Evolutionary conservation across 805 yeast species (phyloP), one percentile per base, ranked within the genome.

Genomic region (Nakazawaea holstii): DNA sequence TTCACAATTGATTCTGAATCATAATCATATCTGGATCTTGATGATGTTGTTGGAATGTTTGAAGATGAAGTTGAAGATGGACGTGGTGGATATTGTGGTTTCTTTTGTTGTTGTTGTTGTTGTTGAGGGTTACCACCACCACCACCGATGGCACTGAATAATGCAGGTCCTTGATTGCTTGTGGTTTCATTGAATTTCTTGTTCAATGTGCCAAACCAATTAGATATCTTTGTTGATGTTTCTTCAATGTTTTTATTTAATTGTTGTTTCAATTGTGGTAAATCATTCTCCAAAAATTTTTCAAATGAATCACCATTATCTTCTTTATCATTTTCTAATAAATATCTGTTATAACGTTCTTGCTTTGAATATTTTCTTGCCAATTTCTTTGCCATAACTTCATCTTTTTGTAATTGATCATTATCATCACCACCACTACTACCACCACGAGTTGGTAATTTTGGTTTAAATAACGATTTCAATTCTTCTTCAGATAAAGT

Each of bases 211-310:
- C 78, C 78, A 42, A 87, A 79, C 96, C 96, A 90, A 13, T 81
- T 76, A 52, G 85, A 83, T 49, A 90, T 79, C 47, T 84, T 83
- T 41, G 77, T 72, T 48, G 83, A 79, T 1, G 96, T 89, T 56
- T 88, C 96, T 57, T 84, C 90, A 40, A 90, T 73, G 17, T 92
- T 89, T 58, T 83, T 83, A 38, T 77, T 72, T 45, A 91, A 74
- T 44, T 81, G 77, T 48, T 84, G 85, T 59, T 78, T 81, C 55
- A 87, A 68, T 55, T 78, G 84, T 7, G 79, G 79, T 28, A 74
- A 53, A 47, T 79, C 85, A 46, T 71, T 71, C 35, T 73, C 77
- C 31, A 74, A 80, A 55, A 82, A 77, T 53, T 72, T 80, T 39
- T 83, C 81, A 49, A 83, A 76, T 28, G 74, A 59, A 45, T 77